These are phyloP conservation scores for Fusarium pseudograminearum DNA, from an alignment of 2,329 filamentous ascomycete species.

Conservation along the genomic window DNA sequence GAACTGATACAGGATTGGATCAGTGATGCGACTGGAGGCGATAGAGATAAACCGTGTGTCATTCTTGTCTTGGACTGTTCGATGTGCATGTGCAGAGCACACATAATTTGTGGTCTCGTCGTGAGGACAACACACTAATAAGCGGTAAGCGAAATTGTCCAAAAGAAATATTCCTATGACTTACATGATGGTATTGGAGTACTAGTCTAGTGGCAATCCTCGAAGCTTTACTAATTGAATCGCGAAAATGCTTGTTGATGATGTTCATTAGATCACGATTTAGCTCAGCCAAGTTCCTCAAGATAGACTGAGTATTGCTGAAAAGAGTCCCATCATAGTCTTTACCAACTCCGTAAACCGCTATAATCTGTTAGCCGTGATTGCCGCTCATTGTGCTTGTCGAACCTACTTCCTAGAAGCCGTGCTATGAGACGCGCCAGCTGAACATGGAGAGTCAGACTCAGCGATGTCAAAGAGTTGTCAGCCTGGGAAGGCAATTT, in stretches of 20 bases:
- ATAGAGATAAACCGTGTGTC: slow-evolving; percentile 35
- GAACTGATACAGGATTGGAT: slow-evolving; percentile 49
- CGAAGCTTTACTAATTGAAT: slow-evolving; percentile 48
- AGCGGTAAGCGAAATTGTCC: neutral
- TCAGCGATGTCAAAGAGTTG: slow-evolving; percentile 43
- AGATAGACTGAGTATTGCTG: slow-evolving; percentile 47
- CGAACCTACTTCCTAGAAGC: slow-evolving; percentile 12
- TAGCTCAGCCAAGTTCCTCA: slow-evolving; percentile 45
- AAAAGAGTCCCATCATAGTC: slow-evolving; percentile 48
- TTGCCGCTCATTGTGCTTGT: rapidly evolving
- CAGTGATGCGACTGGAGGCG: slow-evolving; percentile 45
- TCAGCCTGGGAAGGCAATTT: slow-evolving; percentile 48
- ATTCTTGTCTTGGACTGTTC: slow-evolving; percentile 43
- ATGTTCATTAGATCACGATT: slow-evolving; percentile 46
- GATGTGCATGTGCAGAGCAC: slow-evolving; percentile 51
- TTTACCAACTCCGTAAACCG: slow-evolving; percentile 47
- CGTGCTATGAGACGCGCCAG: slow-evolving; percentile 45
- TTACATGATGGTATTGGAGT: slow-evolving; percentile 46
- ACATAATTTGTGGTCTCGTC: slow-evolving; percentile 50
- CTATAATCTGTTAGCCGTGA: slow-evolving; percentile 6
- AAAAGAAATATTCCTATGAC: rapidly evolving
- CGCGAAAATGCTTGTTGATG: slow-evolving; percentile 47
- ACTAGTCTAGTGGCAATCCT: slow-evolving; percentile 45
- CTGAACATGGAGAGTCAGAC: slow-evolving; percentile 46
- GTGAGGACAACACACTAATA: slow-evolving; percentile 48